phyloP scores from a whole-genome alignment of 2,329 filamentous ascomycete species.

The Juglanconis oblonga region DNA sequence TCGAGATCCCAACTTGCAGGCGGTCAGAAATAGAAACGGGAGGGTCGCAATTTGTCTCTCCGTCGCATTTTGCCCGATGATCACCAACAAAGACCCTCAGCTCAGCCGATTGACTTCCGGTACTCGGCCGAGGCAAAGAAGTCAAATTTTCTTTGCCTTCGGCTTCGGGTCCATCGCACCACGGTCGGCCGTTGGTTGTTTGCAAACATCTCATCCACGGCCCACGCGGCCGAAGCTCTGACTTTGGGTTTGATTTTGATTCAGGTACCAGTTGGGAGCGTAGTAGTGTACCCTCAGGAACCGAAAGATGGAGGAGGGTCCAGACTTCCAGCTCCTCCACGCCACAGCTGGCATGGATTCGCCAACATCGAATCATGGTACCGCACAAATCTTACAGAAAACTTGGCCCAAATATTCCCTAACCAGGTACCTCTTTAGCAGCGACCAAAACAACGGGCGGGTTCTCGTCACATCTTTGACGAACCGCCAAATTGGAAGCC shows the following conservation, averaged over 20 bases:
- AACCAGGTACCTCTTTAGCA: neutral
- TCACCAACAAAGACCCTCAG: neutral
- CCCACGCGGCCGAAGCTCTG: neutral
- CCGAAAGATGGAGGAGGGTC: too few relatives aligned
- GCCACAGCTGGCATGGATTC: too few relatives aligned
- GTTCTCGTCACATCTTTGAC: neutral
- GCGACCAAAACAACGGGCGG: too few relatives aligned
- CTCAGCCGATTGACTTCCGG: neutral
- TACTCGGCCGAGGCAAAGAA: neutral
- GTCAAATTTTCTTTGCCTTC: neutral
- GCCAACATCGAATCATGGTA: too few relatives aligned
- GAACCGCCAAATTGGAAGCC: constrained; percentile 5
- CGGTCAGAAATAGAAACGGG: neutral
- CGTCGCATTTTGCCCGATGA: neutral
- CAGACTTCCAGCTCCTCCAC: neutral
- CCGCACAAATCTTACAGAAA: neutral
- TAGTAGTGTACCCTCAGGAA: too few relatives aligned
- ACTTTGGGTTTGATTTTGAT: neutral
- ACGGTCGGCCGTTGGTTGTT: too few relatives aligned
- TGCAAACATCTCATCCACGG: neutral
- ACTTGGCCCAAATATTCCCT: neutral
- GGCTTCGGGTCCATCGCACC: too few relatives aligned
- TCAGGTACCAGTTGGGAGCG: too few relatives aligned
- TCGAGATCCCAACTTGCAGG: neutral
- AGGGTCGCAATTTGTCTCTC: neutral